Percentiles rank a stretch among this genome's conserved stretches.
These are phyloP conservation scores for Cinchona pubescens DNA, from an alignment of 257 asterid genomes.

Conservation along the genomic window DNA sequence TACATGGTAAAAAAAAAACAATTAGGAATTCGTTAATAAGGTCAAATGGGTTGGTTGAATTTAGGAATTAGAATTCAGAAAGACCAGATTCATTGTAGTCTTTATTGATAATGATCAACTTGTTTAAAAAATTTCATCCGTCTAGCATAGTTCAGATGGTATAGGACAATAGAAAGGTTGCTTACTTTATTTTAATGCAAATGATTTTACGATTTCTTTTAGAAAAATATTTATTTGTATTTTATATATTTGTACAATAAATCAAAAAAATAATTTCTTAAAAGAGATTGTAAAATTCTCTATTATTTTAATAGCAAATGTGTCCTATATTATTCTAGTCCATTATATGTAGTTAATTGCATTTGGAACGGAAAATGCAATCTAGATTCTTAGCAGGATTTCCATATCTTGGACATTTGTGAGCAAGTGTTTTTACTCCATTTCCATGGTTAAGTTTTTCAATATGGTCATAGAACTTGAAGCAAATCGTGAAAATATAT, in stretches of 20 bases:
- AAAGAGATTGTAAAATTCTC: too few relatives aligned
- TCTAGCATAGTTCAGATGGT: not conserved
- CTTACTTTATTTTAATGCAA: not conserved
- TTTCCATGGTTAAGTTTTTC: too few relatives aligned
- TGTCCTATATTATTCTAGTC: not conserved
- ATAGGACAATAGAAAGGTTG: not conserved
- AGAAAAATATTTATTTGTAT: too few relatives aligned
- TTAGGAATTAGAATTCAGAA: not conserved
- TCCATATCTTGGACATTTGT: not conserved
- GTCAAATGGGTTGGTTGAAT: slow-evolving; percentile 19
- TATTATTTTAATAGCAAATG: too few relatives aligned
- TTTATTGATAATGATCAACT: not conserved
- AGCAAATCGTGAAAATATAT: too few relatives aligned
- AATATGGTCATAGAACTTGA: too few relatives aligned
- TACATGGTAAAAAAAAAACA: not conserved
- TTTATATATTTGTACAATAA: too few relatives aligned
- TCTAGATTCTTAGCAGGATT: not conserved
- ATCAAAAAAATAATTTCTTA: too few relatives aligned
- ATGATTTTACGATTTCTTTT: too few relatives aligned
- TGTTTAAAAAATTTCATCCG: not conserved
- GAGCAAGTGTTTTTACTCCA: too few relatives aligned
- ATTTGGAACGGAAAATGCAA: not conserved
- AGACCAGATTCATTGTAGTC: slow-evolving; percentile 27
- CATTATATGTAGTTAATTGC: not conserved
- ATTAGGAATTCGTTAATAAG: not conserved